Evolutionary conservation across 2,329 filamentous ascomycete species (phyloP).

Genomic region (Emericellopsis atlantica): DNA sequence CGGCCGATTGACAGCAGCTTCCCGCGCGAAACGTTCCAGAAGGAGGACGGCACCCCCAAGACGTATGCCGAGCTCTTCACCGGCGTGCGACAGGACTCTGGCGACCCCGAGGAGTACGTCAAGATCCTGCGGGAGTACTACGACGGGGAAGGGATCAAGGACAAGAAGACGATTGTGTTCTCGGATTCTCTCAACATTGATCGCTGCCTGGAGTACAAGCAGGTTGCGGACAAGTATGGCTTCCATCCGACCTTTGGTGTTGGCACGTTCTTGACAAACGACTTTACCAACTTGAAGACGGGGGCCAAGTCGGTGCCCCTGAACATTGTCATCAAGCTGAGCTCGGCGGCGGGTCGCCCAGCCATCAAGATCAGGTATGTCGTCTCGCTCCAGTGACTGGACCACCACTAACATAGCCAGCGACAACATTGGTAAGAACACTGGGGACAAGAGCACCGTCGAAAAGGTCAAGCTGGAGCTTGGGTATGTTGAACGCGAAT

Average conservation of each 20-base stretch:
- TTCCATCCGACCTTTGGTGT: conserved; percentile 87
- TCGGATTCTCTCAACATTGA: conserved; percentile 92
- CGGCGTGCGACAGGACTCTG: conserved; percentile 82
- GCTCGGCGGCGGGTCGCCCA: conserved; percentile 65
- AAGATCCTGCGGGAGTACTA: conserved; percentile 74
- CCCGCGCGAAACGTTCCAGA: conserved; percentile 26
- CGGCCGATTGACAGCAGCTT: conserved; percentile 28
- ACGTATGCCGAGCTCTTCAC: conserved; percentile 74
- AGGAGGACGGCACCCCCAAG: conserved; percentile 27
- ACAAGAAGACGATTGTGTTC: conserved; percentile 84
- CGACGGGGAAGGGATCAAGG: conserved; percentile 58
- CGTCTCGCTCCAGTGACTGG: not conserved
- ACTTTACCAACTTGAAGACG: conserved; percentile 62
- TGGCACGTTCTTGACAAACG: conserved; percentile 91
- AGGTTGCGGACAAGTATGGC: conserved; percentile 63
- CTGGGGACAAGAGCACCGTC: conserved; percentile 69
- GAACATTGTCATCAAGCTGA: conserved; percentile 97
- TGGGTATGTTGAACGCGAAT: conserved; percentile 75
- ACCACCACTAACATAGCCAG: conserved; percentile 14
- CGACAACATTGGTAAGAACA: conserved; percentile 89
- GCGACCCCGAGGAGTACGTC: conserved; percentile 70
- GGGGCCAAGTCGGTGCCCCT: conserved; percentile 78
- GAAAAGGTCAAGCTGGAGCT: conserved; percentile 72
- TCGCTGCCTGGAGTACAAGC: conserved; percentile 80
- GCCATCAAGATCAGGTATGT: conserved; percentile 74